Percentiles rank a stretch among this genome's conserved stretches.
Evolutionary conservation across 495 filamentous ascomycete species (phyloP).

Genomic region (Aspergillus bertholletiae): DNA sequence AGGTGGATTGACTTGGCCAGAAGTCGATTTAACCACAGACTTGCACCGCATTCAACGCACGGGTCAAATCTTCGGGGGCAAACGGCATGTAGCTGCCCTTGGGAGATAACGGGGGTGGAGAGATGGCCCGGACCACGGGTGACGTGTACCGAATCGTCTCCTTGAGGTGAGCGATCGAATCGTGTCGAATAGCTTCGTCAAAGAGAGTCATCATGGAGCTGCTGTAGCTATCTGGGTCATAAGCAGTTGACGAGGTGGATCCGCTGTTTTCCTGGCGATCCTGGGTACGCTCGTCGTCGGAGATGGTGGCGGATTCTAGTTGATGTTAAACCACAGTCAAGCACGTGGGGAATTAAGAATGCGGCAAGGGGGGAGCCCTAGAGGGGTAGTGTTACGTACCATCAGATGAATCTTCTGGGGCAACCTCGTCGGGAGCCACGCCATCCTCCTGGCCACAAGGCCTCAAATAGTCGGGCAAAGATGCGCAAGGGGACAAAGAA

Average conservation of each 20-base stretch:
- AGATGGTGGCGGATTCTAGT: slow-evolving; percentile 14
- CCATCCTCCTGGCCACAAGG: slow-evolving; percentile 19
- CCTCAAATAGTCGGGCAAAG: slow-evolving; percentile 22
- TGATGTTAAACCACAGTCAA: slow-evolving; percentile 11
- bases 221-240: slow-evolving; percentile 37
- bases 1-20: slow-evolving; percentile 8
- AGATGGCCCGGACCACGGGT: slow-evolving; percentile 30
- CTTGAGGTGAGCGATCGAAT: slow-evolving; percentile 33
- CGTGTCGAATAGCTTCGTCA: slow-evolving; percentile 24
- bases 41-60: slow-evolving; percentile 41
- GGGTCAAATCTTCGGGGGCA: slow-evolving; percentile 37
- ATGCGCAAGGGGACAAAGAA: slow-evolving; percentile 38
- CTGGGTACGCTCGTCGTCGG: slow-evolving; percentile 21
- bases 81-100: slow-evolving; percentile 33
- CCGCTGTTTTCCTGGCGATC: slow-evolving; percentile 28
- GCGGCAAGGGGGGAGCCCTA: neutral
- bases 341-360: neutral
- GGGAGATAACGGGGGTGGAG: slow-evolving; percentile 26
- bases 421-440: slow-evolving; percentile 25
- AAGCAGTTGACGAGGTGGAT: slow-evolving; percentile 38
- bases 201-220: slow-evolving; percentile 41
- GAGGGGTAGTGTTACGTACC: slow-evolving; percentile 24
- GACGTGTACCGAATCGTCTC: slow-evolving; percentile 35
- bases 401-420: slow-evolving; percentile 12
- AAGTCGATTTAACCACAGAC: slow-evolving; percentile 29